phyloP scores from a whole-genome alignment of 2,329 filamentous ascomycete species.

The Alternaria metachromatica region DNA sequence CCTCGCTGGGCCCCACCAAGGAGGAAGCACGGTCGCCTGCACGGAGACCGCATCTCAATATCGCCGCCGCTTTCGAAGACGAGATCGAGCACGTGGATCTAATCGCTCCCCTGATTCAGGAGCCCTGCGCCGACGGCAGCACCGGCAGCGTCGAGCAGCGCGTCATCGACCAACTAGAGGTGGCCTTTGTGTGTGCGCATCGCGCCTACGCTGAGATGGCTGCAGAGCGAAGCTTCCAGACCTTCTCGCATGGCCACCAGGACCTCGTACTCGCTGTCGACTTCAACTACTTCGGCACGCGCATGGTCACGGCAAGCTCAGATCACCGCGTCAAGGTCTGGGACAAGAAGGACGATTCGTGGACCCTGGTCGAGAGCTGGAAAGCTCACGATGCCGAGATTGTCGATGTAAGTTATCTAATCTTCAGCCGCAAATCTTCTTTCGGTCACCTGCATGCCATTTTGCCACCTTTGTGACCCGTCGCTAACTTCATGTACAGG shows the following conservation, averaged over 20 bases:
- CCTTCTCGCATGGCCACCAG: constrained; percentile 76
- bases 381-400: constrained; percentile 89
- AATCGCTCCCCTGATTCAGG: constrained; percentile 42
- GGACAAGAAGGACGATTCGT: constrained; percentile 77
- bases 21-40: constrained; percentile 40
- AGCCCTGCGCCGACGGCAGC: constrained; percentile 43
- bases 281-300: constrained; percentile 91
- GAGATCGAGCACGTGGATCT: constrained; percentile 42
- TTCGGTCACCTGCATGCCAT: constrained; percentile 25
- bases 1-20: constrained; percentile 45
- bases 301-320: constrained; percentile 87
- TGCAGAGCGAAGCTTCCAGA: constrained; percentile 53
- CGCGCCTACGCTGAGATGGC: constrained; percentile 44
- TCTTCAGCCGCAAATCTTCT: constrained; percentile 22
- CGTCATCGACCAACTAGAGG: constrained; percentile 35
- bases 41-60: constrained; percentile 43
- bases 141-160: constrained; percentile 31
- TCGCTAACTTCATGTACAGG: constrained; percentile 57
- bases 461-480: constrained; percentile 20
- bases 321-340: constrained; percentile 94
- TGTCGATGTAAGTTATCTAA: constrained; percentile 69
- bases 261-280: constrained; percentile 84
- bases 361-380: constrained; percentile 87
- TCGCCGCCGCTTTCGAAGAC: constrained; percentile 37
- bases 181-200: constrained; percentile 37